A percentile compares a stretch with the other conserved stretches of the same genome.
phyloP scores from a whole-genome alignment of 2,329 filamentous ascomycete species.

The Spiromastix sp. region DNA sequence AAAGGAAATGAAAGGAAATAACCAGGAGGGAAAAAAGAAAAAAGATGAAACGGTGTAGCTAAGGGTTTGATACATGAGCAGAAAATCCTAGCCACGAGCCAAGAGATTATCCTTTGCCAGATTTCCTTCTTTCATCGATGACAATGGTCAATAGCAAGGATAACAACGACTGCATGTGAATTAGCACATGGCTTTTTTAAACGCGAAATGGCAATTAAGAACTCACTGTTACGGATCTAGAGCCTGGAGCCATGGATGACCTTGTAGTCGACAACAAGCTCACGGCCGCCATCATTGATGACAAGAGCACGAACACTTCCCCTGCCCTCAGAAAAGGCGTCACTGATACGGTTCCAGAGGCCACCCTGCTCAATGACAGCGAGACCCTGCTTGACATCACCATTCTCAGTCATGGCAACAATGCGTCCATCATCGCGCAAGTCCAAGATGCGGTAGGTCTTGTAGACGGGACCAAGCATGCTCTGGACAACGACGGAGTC shows the following conservation, averaged over 20 bases:
- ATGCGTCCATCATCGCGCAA: conserved; percentile 73
- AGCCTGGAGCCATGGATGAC: conserved; percentile 71
- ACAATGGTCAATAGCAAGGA: no score
- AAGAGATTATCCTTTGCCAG: no score
- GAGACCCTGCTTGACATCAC: conserved; percentile 94
- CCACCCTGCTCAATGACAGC: conserved; percentile 91
- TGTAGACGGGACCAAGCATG: conserved; percentile 98
- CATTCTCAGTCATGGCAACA: conserved; percentile 97
- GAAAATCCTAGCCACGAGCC: no score
- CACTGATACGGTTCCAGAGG: conserved; percentile 69
- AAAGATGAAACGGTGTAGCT: no score
- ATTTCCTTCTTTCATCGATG: no score
- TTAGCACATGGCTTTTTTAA: no score
- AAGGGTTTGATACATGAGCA: no score
- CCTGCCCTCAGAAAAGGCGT: conserved; percentile 81
- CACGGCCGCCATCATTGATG: conserved; percentile 82
- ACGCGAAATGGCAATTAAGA: no score
- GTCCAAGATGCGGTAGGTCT: conserved; percentile 99
- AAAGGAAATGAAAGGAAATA: no score
- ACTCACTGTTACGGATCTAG: no score
- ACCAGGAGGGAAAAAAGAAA: no score
- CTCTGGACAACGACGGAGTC: conserved; percentile 97
- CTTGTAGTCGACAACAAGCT: conserved; percentile 98
- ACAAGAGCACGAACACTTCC: conserved; percentile 92
- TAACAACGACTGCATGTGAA: no score